Base-by-base conservation (phyloP, 2,329 filamentous ascomycete genomes). In the Pseudopithomyces maydicus region DNA sequence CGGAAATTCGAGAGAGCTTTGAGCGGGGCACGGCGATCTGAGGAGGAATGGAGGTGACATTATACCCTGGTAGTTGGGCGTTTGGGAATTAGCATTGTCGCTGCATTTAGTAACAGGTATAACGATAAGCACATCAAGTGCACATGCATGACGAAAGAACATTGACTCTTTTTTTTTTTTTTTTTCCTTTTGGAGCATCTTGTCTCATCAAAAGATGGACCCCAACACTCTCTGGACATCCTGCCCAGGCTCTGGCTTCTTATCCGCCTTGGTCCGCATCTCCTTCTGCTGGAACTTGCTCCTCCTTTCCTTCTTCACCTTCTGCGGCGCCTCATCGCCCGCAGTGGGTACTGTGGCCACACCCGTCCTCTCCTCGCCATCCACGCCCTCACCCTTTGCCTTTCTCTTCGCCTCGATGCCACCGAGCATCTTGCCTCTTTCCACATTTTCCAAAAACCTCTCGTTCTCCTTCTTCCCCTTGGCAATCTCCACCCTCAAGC, bases 21-120 rank as follows among this genome's bases (percentile, higher is more conserved):
- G 95, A 99, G 84, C 86, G 95, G 63, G 95, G 95, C 17, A 98
- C 95, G 3, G 96, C 96, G 85, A 95, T 98, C 75, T 98, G 60
- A 54, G 23, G 19, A 46, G 17, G 29, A 32, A 26, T 35, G 39
- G 39, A 52, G 41, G 47, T 33, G 29, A 56, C 45, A 61, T 55
- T 62, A 72, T 72, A 72, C 69, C 69, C 69, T 65, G 59, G 63
- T 51, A 50, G 36, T 56, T 39, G 44, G 53, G 53, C 53, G 45
- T 55, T 59, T 50, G 46, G 38, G 38, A 23, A 4, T 33, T 32
- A 36, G 33, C 29, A n/a, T 51, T n/a, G 15, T 14, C 26, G 23
- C n/a, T 39, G 38, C 33, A 36, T 19, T 38, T 48, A 33, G 32
- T 17, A 35, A 3, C 15, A 23, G 47, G 32, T 17, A 45, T 29